Evolutionary conservation across 1,139 yeast genomes (phyloP).

Genomic region (Geotrichum phurueaensis): DNA sequence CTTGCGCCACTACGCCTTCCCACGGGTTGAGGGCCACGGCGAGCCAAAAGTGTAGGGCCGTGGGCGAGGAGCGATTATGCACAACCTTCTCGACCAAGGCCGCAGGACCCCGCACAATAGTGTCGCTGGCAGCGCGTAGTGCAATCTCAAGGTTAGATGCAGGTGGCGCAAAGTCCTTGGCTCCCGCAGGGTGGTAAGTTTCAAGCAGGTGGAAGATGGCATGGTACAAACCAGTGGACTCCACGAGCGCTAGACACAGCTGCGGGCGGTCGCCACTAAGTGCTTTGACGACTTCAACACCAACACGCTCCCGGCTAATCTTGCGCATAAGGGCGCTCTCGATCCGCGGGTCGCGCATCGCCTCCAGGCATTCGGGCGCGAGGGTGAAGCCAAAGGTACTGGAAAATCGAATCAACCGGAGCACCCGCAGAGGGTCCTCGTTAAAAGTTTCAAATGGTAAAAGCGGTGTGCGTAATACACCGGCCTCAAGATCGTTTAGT

Average conservation of each 20-base stretch:
- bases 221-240: constrained; percentile 48
- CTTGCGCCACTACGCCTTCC: constrained; percentile 37
- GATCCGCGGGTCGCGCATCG: constrained; percentile 61
- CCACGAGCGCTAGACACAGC: constrained; percentile 57
- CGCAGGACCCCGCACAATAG: not conserved
- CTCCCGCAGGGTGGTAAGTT: not conserved
- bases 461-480: constrained; percentile 80
- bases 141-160: not conserved
- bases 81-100: not conserved
- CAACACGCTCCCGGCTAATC: constrained; percentile 86
- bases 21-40: constrained; percentile 42
- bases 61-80: not conserved
- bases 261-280: constrained; percentile 57
- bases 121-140: not conserved
- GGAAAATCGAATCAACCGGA: constrained; percentile 81
- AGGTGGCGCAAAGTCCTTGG: not conserved
- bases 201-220: constrained; percentile 46
- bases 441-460: constrained; percentile 76
- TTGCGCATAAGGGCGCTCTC: constrained; percentile 57
- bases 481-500: constrained; percentile 57
- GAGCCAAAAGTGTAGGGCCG: constrained; percentile 13
- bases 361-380: constrained; percentile 52
- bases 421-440: constrained; percentile 88
- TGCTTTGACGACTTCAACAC: constrained; percentile 75
- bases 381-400: constrained; percentile 66